Evolutionary conservation across 176 grass and related monocot species (phyloP).

Genomic region (Guadua angustifolia): DNA sequence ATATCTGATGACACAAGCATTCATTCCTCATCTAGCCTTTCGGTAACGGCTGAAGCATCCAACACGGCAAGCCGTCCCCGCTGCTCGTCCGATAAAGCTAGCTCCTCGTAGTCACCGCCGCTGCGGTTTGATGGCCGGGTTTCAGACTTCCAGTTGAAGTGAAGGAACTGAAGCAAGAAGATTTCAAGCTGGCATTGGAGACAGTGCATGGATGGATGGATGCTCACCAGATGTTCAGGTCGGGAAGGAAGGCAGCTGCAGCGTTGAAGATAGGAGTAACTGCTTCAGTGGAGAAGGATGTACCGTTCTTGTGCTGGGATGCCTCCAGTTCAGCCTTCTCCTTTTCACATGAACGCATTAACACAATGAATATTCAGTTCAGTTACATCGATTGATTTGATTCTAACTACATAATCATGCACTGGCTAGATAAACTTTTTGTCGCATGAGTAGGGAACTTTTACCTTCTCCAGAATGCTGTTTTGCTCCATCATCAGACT

Average conservation of each 20-base stretch:
- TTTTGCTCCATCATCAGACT: conserved; percentile 38
- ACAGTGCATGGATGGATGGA: background rate
- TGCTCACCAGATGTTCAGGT: conserved; percentile 51
- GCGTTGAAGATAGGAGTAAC: background rate
- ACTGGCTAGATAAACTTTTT: background rate
- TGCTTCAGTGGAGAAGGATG: background rate
- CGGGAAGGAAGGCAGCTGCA: conserved; percentile 13
- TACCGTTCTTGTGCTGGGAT: background rate
- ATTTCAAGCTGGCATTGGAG: background rate
- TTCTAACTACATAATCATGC: background rate
- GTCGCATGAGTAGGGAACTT: background rate
- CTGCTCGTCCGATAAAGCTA: background rate
- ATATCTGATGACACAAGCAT: background rate
- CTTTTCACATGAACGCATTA: conserved; percentile 21
- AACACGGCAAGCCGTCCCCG: conserved; percentile 11
- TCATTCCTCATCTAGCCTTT: background rate
- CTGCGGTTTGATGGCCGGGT: conserved; percentile 17
- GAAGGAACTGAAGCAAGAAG: conserved; percentile 7
- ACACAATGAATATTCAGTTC: background rate
- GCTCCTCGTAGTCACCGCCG: background rate
- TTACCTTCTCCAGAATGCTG: conserved; percentile 46
- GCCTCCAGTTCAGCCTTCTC: background rate
- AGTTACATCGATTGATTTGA: background rate
- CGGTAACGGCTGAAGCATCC: conserved; percentile 11
- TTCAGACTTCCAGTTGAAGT: background rate